These are phyloP conservation scores for Raffaelea albimanens DNA, from an alignment of 2,329 filamentous ascomycete genomes.

Conservation along the genomic window DNA sequence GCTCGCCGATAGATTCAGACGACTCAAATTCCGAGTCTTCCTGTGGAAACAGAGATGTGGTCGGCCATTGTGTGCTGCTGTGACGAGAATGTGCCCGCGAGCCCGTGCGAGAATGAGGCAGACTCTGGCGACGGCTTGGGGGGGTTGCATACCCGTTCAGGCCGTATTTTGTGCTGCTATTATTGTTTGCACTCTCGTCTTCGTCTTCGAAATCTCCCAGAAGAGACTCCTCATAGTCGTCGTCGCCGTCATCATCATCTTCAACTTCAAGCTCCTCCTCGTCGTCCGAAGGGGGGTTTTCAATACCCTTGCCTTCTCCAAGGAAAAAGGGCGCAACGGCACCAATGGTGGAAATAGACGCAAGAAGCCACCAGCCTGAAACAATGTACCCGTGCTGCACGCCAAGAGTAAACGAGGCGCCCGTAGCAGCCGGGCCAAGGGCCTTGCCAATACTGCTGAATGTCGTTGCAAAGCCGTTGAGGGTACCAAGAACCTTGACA, in stretches of 20 bases:
- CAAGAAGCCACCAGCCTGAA: slow-evolving; percentile 73
- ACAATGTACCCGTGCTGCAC: slow-evolving; percentile 68
- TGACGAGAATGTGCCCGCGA: background rate
- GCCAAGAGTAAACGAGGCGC: slow-evolving; percentile 66
- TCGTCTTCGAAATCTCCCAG: background rate
- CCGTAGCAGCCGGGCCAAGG: slow-evolving; percentile 64
- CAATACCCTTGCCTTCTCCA: slow-evolving; percentile 62
- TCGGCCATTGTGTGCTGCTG: no score
- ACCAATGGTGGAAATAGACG: slow-evolving; percentile 51
- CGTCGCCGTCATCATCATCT: slow-evolving; percentile 21
- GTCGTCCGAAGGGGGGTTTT: slow-evolving; percentile 19
- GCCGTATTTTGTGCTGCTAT: background rate
- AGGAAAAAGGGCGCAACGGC: slow-evolving; percentile 66
- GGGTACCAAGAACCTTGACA: slow-evolving; percentile 68
- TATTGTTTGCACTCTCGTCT: background rate
- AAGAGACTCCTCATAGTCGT: slow-evolving; percentile 9
- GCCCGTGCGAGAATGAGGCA: no score
- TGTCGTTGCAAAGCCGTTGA: slow-evolving; percentile 85
- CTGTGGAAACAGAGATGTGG: no score
- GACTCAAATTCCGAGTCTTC: no score
- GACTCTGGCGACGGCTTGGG: background rate
- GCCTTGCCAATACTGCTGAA: slow-evolving; percentile 74
- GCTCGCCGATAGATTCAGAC: slow-evolving; percentile 1
- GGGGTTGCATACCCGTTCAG: background rate
- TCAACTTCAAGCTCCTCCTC: slow-evolving; percentile 24